Base-by-base conservation (phyloP, 1,284 basidiomycete genomes). In the Neotropicomus parvogracilis region DNA sequence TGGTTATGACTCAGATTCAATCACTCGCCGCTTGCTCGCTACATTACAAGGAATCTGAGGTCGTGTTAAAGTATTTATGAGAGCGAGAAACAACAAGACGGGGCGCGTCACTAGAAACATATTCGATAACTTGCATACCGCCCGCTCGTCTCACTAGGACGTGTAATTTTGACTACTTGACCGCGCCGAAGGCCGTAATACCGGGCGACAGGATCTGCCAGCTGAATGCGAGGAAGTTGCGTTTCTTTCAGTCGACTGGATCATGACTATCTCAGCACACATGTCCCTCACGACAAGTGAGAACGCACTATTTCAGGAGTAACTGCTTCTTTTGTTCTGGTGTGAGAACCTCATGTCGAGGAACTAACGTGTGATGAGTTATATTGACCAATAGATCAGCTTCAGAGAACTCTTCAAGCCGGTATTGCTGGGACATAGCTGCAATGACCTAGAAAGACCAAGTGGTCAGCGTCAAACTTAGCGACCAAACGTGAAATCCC, bases 121-220 rank as follows among this genome's bases (percentile, higher is more conserved):
- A 93, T 91, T 50, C 91, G 85, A 74, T 92, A 95, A 60, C 88
- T 92, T 51, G 90, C 90, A 65, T 95, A 98, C 60, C 97, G 81
- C 54, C 95, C 97, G 57, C 89, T 90, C 14, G 97, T 99, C 76
- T 99, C 97, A 68, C 91, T 94, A 20, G 94, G 90, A 63, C 97
- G 78, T 52, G 91, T 99, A 60, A 99, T 99, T 75, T 97, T 97
- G 67, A 99, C 97, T 32, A 99, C 97, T 69, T 97, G 92, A 19
- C 95, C 95, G 53, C 97, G 80, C 63, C 85, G 81, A 52, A 99
- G 79, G 42, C 97, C 97, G 72, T 97, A 99, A 70, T 99, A 99
- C 54, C 94, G 82, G 32, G 95, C 94, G 12, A 99, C 95, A 6
- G 97, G 97, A 70, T 99, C 97, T 16, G 85, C 85, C 46, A 97